Evolutionary conservation across 768 basidiomycete genomes (phyloP).

Genomic region (Kwoniella botswanensis): DNA sequence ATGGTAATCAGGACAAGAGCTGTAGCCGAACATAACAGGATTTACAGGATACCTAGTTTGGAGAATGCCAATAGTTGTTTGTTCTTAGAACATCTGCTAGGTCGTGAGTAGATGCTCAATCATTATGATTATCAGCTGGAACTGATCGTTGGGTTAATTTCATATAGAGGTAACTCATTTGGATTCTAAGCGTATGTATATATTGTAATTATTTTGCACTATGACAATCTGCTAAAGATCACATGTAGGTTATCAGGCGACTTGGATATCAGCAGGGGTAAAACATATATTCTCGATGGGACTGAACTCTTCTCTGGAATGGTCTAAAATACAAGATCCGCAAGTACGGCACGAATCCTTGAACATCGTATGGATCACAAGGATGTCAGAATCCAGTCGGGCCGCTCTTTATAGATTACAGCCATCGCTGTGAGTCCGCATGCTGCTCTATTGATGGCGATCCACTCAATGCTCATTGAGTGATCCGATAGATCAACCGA

Average conservation of each 20-base stretch:
- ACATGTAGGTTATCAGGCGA: slow-evolving; percentile 52
- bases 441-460: neutral
- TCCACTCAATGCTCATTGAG: too few species aligned
- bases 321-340: slow-evolving; percentile 36
- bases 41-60: slow-evolving; percentile 75
- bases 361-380: slow-evolving; percentile 94
- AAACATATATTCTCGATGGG: slow-evolving; percentile 38
- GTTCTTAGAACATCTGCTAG: slow-evolving; percentile 81
- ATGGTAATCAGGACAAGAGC: slow-evolving; percentile 81
- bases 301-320: slow-evolving; percentile 36
- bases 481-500: slow-evolving; percentile 2
- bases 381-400: slow-evolving; percentile 74
- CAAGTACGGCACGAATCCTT: slow-evolving; percentile 36
- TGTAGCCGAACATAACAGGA: slow-evolving; percentile 83
- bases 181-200: neutral
- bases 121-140: neutral
- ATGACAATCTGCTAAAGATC: neutral
- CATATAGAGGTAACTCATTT: neutral
- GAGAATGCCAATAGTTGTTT: slow-evolving; percentile 83
- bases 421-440: slow-evolving; percentile 68
- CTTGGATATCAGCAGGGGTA: slow-evolving; percentile 9
- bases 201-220: neutral
- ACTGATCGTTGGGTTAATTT: neutral
- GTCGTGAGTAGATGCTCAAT: slow-evolving; percentile 68
- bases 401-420: slow-evolving; percentile 84